Base-by-base conservation (phyloP, 768 basidiomycete genomes). In the Favolaschia claudopus region DNA sequence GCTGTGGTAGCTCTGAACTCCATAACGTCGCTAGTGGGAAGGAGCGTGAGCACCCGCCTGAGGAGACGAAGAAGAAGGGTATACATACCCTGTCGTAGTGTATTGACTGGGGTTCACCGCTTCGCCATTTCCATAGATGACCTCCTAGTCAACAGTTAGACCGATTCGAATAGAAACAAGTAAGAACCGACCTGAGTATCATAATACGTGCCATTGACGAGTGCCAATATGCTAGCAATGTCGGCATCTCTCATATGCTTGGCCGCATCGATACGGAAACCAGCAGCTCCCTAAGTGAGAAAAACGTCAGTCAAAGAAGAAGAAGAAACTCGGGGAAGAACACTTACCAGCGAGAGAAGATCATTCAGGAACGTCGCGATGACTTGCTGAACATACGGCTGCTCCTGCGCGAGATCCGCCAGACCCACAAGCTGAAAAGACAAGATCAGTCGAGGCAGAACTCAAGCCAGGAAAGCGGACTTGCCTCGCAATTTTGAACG, bases 181-280 rank as follows among this genome's bases (percentile, higher is more conserved):
- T n/a, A n/a, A n/a, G n/a, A n/a, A n/a, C n/a, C n/a, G n/a, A n/a
- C n/a, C n/a, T n/a, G n/a, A n/a, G n/a, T n/a, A n/a, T n/a, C n/a
- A n/a, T n/a, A n/a, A n/a, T n/a, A n/a, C n/a, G n/a, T n/a, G n/a
- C n/a, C n/a, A n/a, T n/a, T n/a, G n/a, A n/a, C n/a, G n/a, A n/a
- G n/a, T n/a, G n/a, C n/a, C n/a, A n/a, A n/a, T n/a, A n/a, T n/a
- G n/a, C n/a, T n/a, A n/a, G n/a, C n/a, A n/a, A 56, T 37, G 43
- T 56, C 43, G 45, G 55, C 19, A 14, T 45, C 46, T 25, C 42
- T 39, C 38, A 56, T 48, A 38, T 56, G 48, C 31, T 46, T 47
- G 48, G 55, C 55, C 15, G 55, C 55, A 34, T 57, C 55, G 13
- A 57, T 40, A 34, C 55, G 55, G 47, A 57, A 57, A 34, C 55